phyloP scores from a whole-genome alignment of 306 rosid genomes.

The Dryas drummondii region DNA sequence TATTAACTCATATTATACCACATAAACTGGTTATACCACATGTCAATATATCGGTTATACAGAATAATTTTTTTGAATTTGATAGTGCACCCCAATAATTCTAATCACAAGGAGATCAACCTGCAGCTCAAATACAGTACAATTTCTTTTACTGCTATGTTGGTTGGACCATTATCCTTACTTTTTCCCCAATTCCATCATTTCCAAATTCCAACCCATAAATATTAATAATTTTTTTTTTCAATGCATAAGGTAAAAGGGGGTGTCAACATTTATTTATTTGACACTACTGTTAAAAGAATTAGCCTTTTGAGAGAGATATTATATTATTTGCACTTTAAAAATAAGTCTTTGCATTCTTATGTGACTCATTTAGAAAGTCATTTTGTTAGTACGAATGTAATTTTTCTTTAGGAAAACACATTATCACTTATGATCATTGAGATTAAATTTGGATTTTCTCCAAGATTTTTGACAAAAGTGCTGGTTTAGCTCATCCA shows the following conservation, averaged over 20 bases:
- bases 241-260: neutral
- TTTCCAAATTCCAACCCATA: neutral
- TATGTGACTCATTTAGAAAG: too few species aligned
- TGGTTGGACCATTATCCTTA: neutral
- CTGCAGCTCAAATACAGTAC: neutral
- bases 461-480: neutral
- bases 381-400: too few species aligned
- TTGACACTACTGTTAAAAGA: too few species aligned
- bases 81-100: neutral
- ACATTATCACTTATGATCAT: neutral
- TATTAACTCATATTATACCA: too few species aligned
- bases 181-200: neutral
- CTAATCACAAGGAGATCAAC: neutral
- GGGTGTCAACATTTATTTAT: neutral
- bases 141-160: neutral
- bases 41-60: too few species aligned
- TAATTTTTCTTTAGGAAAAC: too few species aligned
- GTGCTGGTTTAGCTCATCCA: neutral
- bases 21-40: too few species aligned
- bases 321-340: too few species aligned
- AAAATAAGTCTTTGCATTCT: too few species aligned
- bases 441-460: neutral
- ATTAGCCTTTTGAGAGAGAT: too few species aligned
- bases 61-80: too few species aligned
- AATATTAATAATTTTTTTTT: neutral